phyloP scores from a whole-genome alignment of 176 grass and related monocot genomes.

The Oryza rufipogon region DNA sequence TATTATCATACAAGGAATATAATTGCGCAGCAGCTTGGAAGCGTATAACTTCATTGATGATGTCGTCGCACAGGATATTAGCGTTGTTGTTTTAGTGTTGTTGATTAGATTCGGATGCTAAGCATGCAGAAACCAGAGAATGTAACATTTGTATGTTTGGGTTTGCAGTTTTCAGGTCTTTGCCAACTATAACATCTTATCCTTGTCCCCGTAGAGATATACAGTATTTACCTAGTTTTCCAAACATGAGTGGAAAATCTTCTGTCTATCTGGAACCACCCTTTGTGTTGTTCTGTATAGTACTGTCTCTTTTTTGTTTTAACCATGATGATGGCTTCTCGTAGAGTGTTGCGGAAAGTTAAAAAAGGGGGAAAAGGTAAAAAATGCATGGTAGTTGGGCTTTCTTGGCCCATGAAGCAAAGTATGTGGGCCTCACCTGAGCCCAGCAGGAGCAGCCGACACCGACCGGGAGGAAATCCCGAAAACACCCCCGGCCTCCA shows the following conservation, averaged over 20 bases:
- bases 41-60: not conserved
- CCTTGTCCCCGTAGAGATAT: not conserved
- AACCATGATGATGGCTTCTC: too few relatives aligned
- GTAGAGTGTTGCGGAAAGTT: too few relatives aligned
- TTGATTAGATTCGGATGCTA: slow-evolving; percentile 21
- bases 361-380: too few relatives aligned
- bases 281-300: not conserved
- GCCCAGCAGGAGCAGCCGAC: slow-evolving; percentile 28
- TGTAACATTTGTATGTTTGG: slow-evolving; percentile 14
- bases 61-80: slow-evolving; percentile 2
- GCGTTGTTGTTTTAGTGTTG: slow-evolving; percentile 28
- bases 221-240: not conserved
- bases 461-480: not conserved
- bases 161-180: not conserved
- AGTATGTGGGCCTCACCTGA: not conserved
- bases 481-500: not conserved
- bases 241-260: not conserved
- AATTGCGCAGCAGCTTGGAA: slow-evolving; percentile 1
- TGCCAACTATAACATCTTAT: not conserved
- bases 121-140: not conserved
- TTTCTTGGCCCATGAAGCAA: not conserved
- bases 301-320: not conserved
- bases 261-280: not conserved
- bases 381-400: not conserved
- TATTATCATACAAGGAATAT: not conserved